phyloP scores from a whole-genome alignment of 331 rosid species.

The Rhamnella rubrinervis region DNA sequence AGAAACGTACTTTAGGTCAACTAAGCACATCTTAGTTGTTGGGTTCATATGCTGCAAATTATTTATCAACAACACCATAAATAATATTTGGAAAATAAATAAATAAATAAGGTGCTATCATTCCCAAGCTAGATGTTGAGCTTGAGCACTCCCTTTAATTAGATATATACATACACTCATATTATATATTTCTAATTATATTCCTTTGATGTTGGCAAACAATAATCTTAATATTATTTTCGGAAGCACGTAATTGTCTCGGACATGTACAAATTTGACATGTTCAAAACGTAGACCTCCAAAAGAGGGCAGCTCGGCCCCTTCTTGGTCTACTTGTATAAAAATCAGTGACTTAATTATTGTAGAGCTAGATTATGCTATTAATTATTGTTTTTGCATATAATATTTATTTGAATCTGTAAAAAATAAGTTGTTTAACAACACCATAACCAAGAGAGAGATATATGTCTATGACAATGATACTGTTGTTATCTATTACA shows the following conservation, averaged over 20 bases:
- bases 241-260: constrained; percentile 1
- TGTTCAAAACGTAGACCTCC: neutral
- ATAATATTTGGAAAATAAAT: neutral
- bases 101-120: neutral
- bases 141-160: too few species aligned
- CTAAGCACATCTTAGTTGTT: constrained; percentile 28
- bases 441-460: neutral
- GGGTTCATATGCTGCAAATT: constrained; percentile 2
- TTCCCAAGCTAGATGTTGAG: constrained; percentile 1
- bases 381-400: neutral
- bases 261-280: neutral
- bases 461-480: too few species aligned
- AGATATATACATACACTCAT: too few species aligned
- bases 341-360: neutral
- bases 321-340: neutral
- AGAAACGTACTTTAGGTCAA: constrained; percentile 31
- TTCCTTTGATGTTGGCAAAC: neutral
- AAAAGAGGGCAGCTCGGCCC: constrained; percentile 4
- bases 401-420: neutral
- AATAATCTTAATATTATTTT: neutral
- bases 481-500: too few species aligned
- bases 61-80: neutral
- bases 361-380: neutral
- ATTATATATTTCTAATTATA: too few species aligned
- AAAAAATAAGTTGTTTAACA: constrained; percentile 9